Evolutionary conservation across 495 filamentous ascomycete species (phyloP).

Genomic region (Amorphotheca resinae): DNA sequence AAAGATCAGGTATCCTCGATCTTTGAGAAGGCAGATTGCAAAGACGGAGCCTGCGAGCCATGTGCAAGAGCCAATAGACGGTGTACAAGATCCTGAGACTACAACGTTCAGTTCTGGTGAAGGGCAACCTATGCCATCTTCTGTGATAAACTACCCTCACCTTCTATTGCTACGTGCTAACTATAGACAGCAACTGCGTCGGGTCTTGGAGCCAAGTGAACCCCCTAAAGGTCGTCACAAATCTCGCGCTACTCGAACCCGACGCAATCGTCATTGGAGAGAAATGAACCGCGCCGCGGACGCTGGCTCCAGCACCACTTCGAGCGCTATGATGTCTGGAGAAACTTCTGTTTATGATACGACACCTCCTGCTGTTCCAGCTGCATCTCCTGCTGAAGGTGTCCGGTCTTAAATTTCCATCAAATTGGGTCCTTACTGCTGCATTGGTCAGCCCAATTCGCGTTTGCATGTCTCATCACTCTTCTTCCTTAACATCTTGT

Average conservation of each 20-base stretch:
- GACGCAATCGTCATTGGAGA: conserved; percentile 16
- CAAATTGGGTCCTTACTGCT: conserved; percentile 3
- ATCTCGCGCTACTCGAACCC: conserved; percentile 1
- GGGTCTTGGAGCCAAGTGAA: conserved; percentile 18
- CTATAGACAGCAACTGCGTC: conserved; percentile 5
- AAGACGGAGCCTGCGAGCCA: conserved; percentile 16
- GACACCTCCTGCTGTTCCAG: conserved; percentile 5
- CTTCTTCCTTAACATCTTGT: too few species aligned
- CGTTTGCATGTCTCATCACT: too few species aligned
- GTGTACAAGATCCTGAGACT: conserved; percentile 11
- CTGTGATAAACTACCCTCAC: neutral
- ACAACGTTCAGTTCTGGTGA: conserved; percentile 11
- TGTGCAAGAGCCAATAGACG: conserved; percentile 10
- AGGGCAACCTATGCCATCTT: conserved; percentile 3
- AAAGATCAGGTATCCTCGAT: conserved; percentile 10
- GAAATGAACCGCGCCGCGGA: conserved; percentile 13
- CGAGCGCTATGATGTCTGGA: too few species aligned
- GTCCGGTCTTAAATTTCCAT: neutral
- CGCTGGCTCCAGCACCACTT: neutral
- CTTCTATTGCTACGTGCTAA: neutral
- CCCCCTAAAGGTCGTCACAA: conserved; percentile 10
- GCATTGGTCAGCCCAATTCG: too few species aligned
- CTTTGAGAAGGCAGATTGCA: conserved; percentile 6
- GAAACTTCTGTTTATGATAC: too few species aligned
- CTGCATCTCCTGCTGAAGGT: neutral